Evolutionary conservation across 2,329 filamentous ascomycete genomes (phyloP).

Genomic region (Alternaria alternata): DNA sequence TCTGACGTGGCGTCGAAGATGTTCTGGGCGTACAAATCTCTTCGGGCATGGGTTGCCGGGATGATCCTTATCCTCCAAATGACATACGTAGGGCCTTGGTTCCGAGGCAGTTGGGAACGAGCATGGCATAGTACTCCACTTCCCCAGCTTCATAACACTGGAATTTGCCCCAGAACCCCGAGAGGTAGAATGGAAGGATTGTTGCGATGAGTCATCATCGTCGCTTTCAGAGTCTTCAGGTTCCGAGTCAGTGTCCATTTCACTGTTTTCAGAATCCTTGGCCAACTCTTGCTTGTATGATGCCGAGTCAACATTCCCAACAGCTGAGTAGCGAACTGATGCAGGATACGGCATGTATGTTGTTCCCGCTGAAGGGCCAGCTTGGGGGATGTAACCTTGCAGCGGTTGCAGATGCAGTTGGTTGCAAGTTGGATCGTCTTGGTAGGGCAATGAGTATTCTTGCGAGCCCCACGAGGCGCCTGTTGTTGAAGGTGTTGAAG

Average conservation of each 20-base stretch:
- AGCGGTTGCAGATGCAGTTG: conserved; percentile 3
- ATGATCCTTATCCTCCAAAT: neutral
- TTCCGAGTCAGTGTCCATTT: neutral
- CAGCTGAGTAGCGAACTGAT: neutral
- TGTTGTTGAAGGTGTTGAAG: conserved; percentile 73
- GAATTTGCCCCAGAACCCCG: neutral
- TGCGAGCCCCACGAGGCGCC: conserved; percentile 55
- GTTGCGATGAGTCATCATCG: neutral
- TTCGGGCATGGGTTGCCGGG: conserved; percentile 10
- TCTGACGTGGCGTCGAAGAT: conserved; percentile 32
- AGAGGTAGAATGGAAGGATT: neutral
- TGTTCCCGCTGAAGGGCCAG: neutral
- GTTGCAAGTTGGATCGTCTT: neutral
- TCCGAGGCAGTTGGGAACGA: conserved; percentile 6
- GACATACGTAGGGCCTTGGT: conserved; percentile 21
- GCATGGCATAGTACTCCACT: conserved; percentile 15
- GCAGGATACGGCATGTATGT: neutral
- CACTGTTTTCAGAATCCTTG: neutral
- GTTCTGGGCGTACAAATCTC: conserved; percentile 30
- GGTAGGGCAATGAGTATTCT: conserved; percentile 1
- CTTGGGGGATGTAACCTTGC: neutral
- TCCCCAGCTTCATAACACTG: conserved; percentile 21
- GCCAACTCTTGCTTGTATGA: neutral
- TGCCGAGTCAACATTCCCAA: neutral
- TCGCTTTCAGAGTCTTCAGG: neutral